Conservation (phyloP, 108 stramenopile genomes). For the Mayamaea pseudoterrestris region DNA sequence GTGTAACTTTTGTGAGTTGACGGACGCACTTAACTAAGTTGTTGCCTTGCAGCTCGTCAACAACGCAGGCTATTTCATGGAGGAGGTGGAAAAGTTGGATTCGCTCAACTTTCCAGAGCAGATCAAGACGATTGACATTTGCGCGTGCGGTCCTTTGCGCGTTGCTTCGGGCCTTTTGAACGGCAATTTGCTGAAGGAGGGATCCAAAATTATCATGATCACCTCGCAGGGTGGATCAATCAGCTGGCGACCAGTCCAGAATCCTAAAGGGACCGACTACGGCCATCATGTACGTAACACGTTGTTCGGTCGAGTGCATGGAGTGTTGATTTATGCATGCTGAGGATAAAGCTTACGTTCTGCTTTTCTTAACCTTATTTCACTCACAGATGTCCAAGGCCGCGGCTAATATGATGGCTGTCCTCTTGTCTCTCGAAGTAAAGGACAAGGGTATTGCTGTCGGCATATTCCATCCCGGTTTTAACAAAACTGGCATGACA, state of each 20-base stretch:
- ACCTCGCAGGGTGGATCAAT: constrained; percentile 59
- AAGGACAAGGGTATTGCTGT: constrained; percentile 32
- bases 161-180: constrained; percentile 24
- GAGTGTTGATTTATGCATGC: background rate
- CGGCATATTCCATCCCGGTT: constrained; percentile 49
- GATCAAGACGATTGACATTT: constrained; percentile 52
- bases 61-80: constrained; percentile 51
- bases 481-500: constrained; percentile 64
- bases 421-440: constrained; percentile 42
- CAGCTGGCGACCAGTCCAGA: constrained; percentile 31
- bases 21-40: background rate
- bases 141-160: constrained; percentile 48
- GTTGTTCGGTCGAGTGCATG: too few relatives aligned
- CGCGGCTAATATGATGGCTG: constrained; percentile 65
- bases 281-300: constrained; percentile 12
- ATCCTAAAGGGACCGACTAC: constrained; percentile 14
- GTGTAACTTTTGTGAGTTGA: background rate
- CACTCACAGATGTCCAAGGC: constrained; percentile 60
- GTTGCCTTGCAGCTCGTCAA: constrained; percentile 16
- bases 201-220: constrained; percentile 37
- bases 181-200: constrained; percentile 20
- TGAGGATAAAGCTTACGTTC: background rate
- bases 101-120: constrained; percentile 41
- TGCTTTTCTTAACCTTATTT: background rate
- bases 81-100: constrained; percentile 32